Percentiles rank a stretch among this genome's conserved stretches.
Conservation (phyloP, 2,329 filamentous ascomycete genomes). For the Fusarium buharicum region DNA sequence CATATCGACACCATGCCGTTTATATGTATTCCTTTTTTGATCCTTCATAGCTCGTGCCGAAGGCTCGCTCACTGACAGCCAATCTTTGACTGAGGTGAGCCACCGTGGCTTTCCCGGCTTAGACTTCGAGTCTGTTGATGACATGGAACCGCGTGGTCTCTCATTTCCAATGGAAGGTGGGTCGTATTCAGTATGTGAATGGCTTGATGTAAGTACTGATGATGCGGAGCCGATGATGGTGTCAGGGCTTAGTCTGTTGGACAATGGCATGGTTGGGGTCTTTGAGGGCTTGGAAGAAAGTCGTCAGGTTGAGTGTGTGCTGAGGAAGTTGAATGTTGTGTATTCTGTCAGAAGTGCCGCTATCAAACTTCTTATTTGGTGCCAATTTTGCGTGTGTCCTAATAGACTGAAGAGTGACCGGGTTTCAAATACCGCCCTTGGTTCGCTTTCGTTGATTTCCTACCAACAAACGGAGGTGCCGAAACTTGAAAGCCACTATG, state of each 20-base stretch:
- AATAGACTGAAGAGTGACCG: too few relatives aligned
- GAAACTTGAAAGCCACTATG: too few relatives aligned
- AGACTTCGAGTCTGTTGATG: conserved; percentile 32
- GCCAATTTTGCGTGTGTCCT: too few relatives aligned
- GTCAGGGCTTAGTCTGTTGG: conserved; percentile 11
- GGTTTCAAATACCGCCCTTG: too few relatives aligned
- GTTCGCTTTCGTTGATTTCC: too few relatives aligned
- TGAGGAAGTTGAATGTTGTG: too few relatives aligned
- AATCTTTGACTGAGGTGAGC: conserved; percentile 58
- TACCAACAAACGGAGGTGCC: too few relatives aligned
- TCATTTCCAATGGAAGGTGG: conserved; percentile 38
- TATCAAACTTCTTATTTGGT: too few relatives aligned
- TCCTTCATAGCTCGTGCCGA: conserved; percentile 60
- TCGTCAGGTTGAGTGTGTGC: background rate
- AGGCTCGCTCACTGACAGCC: conserved; percentile 61
- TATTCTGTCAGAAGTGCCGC: too few relatives aligned
- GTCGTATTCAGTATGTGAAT: conserved; percentile 42
- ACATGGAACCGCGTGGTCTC: conserved; percentile 22
- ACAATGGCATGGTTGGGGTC: conserved; percentile 17
- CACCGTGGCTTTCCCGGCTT: conserved; percentile 51
- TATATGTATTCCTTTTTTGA: conserved; percentile 57
- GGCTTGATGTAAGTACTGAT: conserved; percentile 26
- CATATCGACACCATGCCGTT: conserved; percentile 56
- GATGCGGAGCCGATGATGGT: conserved; percentile 18
- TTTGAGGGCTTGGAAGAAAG: background rate